Conservation (phyloP, 148 eudicot genomes). For the Agrostemma githago region DNA sequence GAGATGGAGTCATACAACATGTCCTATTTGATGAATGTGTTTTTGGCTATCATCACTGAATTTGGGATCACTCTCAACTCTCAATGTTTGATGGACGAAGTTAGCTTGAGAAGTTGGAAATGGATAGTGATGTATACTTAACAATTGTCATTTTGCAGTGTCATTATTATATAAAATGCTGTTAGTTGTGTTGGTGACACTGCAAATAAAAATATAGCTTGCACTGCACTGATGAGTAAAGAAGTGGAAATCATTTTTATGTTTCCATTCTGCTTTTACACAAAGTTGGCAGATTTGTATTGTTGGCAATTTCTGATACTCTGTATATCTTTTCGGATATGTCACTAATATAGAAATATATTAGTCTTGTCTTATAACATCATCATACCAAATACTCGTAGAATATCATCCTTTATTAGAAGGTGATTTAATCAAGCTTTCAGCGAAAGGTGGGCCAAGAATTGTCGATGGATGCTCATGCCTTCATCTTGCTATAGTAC, state of each 20-base stretch:
- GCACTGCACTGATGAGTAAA: neutral
- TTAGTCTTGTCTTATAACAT: neutral
- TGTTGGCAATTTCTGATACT: neutral
- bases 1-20: neutral
- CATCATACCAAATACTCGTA: neutral
- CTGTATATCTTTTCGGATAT: neutral
- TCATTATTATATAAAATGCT: neutral
- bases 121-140: neutral
- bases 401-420: neutral
- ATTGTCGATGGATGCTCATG: neutral
- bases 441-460: neutral
- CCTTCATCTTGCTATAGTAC: neutral
- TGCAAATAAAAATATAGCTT: slow-evolving; percentile 11
- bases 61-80: neutral
- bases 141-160: neutral
- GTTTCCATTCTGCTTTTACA: neutral
- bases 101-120: neutral
- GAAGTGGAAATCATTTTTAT: neutral
- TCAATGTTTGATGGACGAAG: neutral
- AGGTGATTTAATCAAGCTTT: neutral
- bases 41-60: neutral
- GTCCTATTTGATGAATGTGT: slow-evolving; percentile 4
- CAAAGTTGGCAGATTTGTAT: slow-evolving; percentile 7
- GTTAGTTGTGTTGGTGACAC: neutral
- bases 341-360: neutral